Percentiles rank a stretch among this genome's conserved stretches.
Conservation (phyloP, 805 yeast genomes). For the Pichia deserticola region DNA sequence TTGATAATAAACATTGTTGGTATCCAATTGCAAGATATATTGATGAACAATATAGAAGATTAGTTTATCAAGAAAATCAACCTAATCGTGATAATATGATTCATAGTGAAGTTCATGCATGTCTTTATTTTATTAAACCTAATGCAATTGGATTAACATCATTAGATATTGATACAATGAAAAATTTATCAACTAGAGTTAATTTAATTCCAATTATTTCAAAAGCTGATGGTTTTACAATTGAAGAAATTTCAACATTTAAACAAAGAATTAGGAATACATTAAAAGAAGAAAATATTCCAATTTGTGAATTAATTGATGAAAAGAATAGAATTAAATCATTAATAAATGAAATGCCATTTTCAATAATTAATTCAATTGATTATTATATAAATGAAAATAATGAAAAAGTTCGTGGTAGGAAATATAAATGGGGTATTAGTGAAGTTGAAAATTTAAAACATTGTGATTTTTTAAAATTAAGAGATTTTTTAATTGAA, state of each 20-base stretch:
- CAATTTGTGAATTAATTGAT: slow-evolving; percentile 43
- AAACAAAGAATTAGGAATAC: slow-evolving; percentile 46
- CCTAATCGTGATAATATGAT: slow-evolving; percentile 45
- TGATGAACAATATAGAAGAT: slow-evolving; percentile 68
- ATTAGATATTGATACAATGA: slow-evolving; percentile 68
- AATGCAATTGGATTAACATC: slow-evolving; percentile 53
- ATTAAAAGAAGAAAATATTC: slow-evolving; percentile 48
- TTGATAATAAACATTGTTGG: slow-evolving; percentile 63
- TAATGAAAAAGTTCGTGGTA: slow-evolving; percentile 55
- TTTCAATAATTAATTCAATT: slow-evolving; percentile 63
- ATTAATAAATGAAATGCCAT: slow-evolving; percentile 50
- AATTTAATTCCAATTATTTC: slow-evolving; percentile 78
- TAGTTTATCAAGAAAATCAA: slow-evolving; percentile 71
- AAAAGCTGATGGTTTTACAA: slow-evolving; percentile 69
- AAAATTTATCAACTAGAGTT: slow-evolving; percentile 59
- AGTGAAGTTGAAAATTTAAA: slow-evolving; percentile 73
- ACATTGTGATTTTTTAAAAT: slow-evolving; percentile 68
- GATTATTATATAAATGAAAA: slow-evolving; percentile 34
- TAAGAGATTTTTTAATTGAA: slow-evolving; percentile 59
- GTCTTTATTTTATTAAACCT: slow-evolving; percentile 76
- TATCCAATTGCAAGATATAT: slow-evolving; percentile 61
- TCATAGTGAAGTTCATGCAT: slow-evolving; percentile 76
- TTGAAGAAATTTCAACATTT: slow-evolving; percentile 44
- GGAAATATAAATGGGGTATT: slow-evolving; percentile 79
- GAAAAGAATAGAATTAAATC: slow-evolving; percentile 30